Evolutionary conservation across 1,284 basidiomycete species (phyloP).

Genomic region (Coriolopsis trogii): DNA sequence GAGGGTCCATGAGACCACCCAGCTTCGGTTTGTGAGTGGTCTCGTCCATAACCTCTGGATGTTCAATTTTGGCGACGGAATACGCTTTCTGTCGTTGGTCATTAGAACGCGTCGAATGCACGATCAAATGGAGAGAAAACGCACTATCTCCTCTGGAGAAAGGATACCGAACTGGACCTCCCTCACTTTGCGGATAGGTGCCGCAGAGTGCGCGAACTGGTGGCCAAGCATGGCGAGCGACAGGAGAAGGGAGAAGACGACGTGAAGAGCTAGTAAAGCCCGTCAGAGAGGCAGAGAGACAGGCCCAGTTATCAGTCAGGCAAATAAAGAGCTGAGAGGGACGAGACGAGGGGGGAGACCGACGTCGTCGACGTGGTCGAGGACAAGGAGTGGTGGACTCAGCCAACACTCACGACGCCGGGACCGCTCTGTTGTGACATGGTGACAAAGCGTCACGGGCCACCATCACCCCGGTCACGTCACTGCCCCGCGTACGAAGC

Average conservation of each 20-base stretch:
- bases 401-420: conserved; percentile 25
- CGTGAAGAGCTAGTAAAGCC: conserved; percentile 17
- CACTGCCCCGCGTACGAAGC: conserved; percentile 9
- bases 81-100: conserved; percentile 81
- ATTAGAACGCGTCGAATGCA: conserved; percentile 22
- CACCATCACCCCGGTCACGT: not conserved
- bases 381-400: conserved; percentile 27
- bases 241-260: conserved; percentile 19
- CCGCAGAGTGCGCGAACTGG: conserved; percentile 89
- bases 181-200: conserved; percentile 91
- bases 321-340: conserved; percentile 5
- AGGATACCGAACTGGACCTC: conserved; percentile 99
- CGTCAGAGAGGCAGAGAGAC: conserved; percentile 17
- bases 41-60: conserved; percentile 98
- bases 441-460: conserved; percentile 3
- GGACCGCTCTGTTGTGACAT: conserved; percentile 20
- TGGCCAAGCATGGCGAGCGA: conserved; percentile 70
- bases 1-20: conserved; percentile 96
- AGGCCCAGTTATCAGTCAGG: conserved; percentile 14
- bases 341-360: conserved; percentile 11
- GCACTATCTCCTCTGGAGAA: conserved; percentile 98
- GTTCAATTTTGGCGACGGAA: conserved; percentile 97
- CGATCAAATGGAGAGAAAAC: conserved; percentile 38
- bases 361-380: conserved; percentile 28
- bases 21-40: conserved; percentile 84